These are phyloP conservation scores for Bolboschoenoplectus hybrid DNA, from an alignment of 202 grass and related monocot species.

Conservation along the genomic window DNA sequence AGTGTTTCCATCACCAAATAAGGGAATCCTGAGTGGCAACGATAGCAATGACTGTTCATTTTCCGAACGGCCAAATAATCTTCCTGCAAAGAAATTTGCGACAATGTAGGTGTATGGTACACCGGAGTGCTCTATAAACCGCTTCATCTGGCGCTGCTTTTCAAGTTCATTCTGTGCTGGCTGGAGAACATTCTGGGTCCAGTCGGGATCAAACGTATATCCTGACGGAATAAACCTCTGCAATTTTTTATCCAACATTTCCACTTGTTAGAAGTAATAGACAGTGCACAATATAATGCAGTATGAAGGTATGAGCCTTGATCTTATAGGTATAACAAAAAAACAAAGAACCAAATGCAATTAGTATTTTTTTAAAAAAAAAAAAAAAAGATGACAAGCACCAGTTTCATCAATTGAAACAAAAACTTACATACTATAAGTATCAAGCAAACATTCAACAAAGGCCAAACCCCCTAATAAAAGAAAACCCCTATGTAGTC, in stretches of 20 bases:
- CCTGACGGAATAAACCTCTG: background rate
- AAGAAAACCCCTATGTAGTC: too few relatives aligned
- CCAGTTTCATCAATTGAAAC: too few relatives aligned
- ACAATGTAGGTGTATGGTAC: slow-evolving; percentile 37
- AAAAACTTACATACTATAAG: too few relatives aligned
- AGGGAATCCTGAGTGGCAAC: slow-evolving; percentile 20
- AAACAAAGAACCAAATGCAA: background rate
- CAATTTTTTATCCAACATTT: background rate
- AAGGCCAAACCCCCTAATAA: too few relatives aligned
- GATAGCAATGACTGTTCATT: background rate
- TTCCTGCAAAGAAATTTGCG: slow-evolving; percentile 37
- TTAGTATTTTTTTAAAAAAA: background rate
- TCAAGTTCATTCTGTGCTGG: background rate
- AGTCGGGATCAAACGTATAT: slow-evolving; percentile 23
- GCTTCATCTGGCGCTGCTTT: slow-evolving; percentile 8
- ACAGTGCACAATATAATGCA: background rate
- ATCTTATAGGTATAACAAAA: background rate
- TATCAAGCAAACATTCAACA: too few relatives aligned
- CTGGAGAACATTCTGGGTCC: background rate
- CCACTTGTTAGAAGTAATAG: background rate
- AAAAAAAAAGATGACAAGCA: too few relatives aligned
- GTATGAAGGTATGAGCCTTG: background rate
- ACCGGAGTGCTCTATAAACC: slow-evolving; percentile 21
- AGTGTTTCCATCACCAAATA: slow-evolving; percentile 43
- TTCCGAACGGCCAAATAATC: background rate